phyloP scores from a whole-genome alignment of 371 early-diverging fungal species.

The Apophysomyces ossiformis region DNA sequence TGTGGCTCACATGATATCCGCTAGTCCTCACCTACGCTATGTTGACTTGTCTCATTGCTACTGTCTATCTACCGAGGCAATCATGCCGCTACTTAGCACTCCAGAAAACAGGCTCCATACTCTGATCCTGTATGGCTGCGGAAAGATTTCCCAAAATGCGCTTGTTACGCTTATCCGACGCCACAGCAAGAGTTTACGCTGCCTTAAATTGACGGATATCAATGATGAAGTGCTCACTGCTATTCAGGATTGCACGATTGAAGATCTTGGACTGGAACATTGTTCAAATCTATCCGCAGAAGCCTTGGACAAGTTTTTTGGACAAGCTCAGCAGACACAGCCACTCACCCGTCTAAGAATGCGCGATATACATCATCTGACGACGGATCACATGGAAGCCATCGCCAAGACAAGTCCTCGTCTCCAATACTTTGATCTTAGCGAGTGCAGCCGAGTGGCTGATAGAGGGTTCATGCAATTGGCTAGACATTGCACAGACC shows the following conservation, averaged over 20 bases:
- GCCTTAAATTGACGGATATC: conserved; percentile 45
- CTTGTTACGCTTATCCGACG: conserved; percentile 36
- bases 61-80: conserved; percentile 44
- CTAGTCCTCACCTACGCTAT: conserved; percentile 30
- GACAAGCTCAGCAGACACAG: neutral
- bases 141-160: conserved; percentile 36
- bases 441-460: conserved; percentile 40
- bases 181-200: conserved; percentile 32
- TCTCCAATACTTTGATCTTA: conserved; percentile 35
- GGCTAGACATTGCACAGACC: conserved; percentile 27
- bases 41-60: conserved; percentile 50
- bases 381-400: conserved; percentile 32
- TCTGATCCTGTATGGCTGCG: conserved; percentile 45
- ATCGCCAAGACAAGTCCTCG: conserved; percentile 29
- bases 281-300: conserved; percentile 34
- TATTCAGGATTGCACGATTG: conserved; percentile 32
- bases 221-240: conserved; percentile 37
- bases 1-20: conserved; percentile 34
- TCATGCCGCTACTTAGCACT: conserved; percentile 37
- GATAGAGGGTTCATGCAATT: conserved; percentile 30
- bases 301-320: conserved; percentile 29
- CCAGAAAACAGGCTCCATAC: conserved; percentile 31
- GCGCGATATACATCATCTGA: conserved; percentile 44
- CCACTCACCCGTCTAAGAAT: conserved; percentile 32
- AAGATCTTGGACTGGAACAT: conserved; percentile 47